Base-by-base conservation (phyloP, 164 flowering plant genomes). In the Houttuynia cordata region DNA sequence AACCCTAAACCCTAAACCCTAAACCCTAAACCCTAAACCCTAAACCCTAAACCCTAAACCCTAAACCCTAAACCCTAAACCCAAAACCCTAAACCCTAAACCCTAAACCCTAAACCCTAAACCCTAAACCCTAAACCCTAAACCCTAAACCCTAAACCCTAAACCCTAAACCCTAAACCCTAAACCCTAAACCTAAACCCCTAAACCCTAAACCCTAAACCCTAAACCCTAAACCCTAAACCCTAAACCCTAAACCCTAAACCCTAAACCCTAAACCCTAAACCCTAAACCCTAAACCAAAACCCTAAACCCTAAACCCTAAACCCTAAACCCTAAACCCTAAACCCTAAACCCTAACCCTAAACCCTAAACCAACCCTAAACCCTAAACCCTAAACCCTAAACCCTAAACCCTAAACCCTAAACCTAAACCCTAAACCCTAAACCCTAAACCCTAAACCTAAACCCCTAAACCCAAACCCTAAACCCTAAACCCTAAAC, bases 1-100 rank as follows among this genome's bases (percentile, higher is more conserved):
- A 63, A 63, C 65, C 65, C 65, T 63, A 61, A 63, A 63, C 59
- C 65, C 65, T 63, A 63, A 63, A 54, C 65, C 65, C 65, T 63
- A 63, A 54, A 63, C 59, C 65, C 65, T 63, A 63, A 63, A 55
- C 65, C 65, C 51, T 53, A 63, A 63, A n/a, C n/a, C 65, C 65
- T 63, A 63, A 63, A 54, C 65, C 65, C 65, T 63, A 63, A 63
- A 63, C 59, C 65, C 65, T 63, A 63, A 63, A 54, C 65, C 65
- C 65, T 63, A 63, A 63, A 63, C 59, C 65, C 65, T 54, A 63
- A 63, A 63, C 59, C 65, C 65, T 40, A 53, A 63, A 39, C 59
- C 65, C 59, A 41, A 53, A 63, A 63, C 51, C 65, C 59, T 63
- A 63, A 63, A 63, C 65, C 65, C 65, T 54, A 63, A 63, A 54